Conservation (phyloP, 2,329 filamentous ascomycete genomes). For the Apiospora koreana region DNA sequence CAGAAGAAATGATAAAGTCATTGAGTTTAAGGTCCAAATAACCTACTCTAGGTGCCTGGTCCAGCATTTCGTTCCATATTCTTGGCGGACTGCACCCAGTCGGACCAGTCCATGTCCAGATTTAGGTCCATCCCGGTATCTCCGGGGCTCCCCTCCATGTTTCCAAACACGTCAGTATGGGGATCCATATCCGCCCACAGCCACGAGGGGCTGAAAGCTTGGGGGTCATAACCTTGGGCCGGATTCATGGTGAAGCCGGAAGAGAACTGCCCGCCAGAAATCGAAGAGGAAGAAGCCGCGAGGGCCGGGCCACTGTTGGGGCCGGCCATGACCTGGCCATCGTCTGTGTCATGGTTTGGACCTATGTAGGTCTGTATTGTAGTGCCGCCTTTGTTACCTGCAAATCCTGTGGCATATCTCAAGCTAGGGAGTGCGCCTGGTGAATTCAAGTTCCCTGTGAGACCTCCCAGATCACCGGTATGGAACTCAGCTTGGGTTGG, state of each 20-base stretch:
- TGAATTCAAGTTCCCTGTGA: not conserved
- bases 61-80: constrained; percentile 26
- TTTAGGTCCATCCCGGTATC: constrained; percentile 34
- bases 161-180: constrained; percentile 23
- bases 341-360: not conserved
- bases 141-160: constrained; percentile 8
- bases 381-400: no score
- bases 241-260: constrained; percentile 8
- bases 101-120: constrained; percentile 36
- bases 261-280: not conserved
- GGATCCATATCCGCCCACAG: constrained; percentile 35
- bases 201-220: constrained; percentile 29
- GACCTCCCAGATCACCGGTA: not conserved
- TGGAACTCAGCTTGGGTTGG: not conserved
- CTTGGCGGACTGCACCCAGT: constrained; percentile 36
- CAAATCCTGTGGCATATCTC: not conserved
- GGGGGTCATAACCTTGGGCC: constrained; percentile 11
- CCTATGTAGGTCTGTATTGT: not conserved
- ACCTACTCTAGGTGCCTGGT: not conserved
- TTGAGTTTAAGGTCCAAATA: no score
- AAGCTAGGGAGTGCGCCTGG: not conserved
- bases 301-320: not conserved
- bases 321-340: not conserved
- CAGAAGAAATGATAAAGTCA: no score
- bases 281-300: not conserved